A percentile compares a stretch with the other conserved stretches of the same genome.
Evolutionary conservation across 345 rosid genomes (phyloP).

Genomic region (Salix caprea): DNA sequence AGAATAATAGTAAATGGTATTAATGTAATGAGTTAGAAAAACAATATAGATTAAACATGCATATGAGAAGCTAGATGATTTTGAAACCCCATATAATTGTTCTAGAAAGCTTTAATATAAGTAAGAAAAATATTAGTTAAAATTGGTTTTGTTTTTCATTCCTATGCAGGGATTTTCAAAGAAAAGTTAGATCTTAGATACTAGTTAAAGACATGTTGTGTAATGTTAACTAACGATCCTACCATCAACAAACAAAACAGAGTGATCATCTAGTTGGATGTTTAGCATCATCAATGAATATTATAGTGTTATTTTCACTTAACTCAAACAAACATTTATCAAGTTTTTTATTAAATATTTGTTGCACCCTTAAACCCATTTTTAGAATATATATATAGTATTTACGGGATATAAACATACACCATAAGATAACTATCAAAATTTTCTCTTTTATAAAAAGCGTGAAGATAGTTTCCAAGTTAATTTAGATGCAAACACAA

Average conservation of each 20-base stretch:
- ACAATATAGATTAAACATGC: background rate
- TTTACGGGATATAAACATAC: background rate
- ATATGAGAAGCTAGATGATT: too few relatives aligned
- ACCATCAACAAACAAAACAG: conserved; percentile 86
- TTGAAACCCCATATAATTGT: background rate
- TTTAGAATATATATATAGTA: conserved; percentile 12
- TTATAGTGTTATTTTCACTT: conserved; percentile 90
- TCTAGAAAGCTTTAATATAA: conserved; percentile 41
- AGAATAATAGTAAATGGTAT: background rate
- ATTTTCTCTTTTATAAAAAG: background rate
- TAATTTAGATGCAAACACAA: too few relatives aligned
- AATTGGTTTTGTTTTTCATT: background rate
- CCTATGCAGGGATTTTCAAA: background rate
- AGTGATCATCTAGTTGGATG: conserved; percentile 68
- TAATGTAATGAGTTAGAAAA: too few relatives aligned
- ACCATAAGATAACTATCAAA: background rate
- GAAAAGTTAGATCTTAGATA: conserved; percentile 23
- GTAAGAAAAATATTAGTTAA: conserved; percentile 12
- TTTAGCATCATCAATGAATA: conserved; percentile 89
- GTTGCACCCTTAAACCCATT: conserved; percentile 81
- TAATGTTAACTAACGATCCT: conserved; percentile 97
- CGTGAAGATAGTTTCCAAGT: too few relatives aligned
- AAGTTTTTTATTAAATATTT: conserved; percentile 65
- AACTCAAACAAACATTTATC: conserved; percentile 88
- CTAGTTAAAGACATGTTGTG: conserved; percentile 98